phyloP scores from a whole-genome alignment of 768 basidiomycete genomes.

The Boletus rubescentipes region DNA sequence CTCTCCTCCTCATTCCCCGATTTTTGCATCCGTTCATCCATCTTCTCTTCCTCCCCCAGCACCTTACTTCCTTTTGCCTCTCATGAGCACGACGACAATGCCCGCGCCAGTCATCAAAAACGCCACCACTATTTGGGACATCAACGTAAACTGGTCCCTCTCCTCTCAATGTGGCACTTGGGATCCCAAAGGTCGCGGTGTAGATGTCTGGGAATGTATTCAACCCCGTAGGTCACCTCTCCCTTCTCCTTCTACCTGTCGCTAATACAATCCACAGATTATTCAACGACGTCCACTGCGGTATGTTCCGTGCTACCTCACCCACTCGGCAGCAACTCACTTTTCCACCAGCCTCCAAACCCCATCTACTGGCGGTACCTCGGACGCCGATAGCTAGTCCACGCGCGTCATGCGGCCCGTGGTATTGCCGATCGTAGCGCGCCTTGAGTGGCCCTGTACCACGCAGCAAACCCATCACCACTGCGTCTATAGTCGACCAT shows the following conservation, averaged over 20 bases:
- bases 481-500: conserved; percentile 3
- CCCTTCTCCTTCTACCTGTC: background rate
- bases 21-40: conserved; percentile 9
- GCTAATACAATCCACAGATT: conserved; percentile 41
- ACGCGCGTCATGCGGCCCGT: background rate
- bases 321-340: background rate
- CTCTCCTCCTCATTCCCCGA: conserved; percentile 1
- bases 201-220: conserved; percentile 77
- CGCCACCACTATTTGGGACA: conserved; percentile 70
- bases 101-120: conserved; percentile 48
- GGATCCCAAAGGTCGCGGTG: conserved; percentile 64
- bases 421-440: conserved; percentile 3
- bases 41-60: background rate
- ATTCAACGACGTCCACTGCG: conserved; percentile 53
- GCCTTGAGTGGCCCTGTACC: conserved; percentile 1
- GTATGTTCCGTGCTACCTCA: conserved; percentile 20
- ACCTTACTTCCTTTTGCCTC: background rate
- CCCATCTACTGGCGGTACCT: conserved; percentile 46
- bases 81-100: conserved; percentile 26
- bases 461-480: background rate
- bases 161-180: conserved; percentile 71
- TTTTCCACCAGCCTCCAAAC: conserved; percentile 41
- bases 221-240: conserved; percentile 48
- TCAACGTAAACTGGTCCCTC: conserved; percentile 61
- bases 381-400: conserved; percentile 37